Evolutionary conservation across 176 grass and related monocot species (phyloP).

Genomic region (Themeda triandra): DNA sequence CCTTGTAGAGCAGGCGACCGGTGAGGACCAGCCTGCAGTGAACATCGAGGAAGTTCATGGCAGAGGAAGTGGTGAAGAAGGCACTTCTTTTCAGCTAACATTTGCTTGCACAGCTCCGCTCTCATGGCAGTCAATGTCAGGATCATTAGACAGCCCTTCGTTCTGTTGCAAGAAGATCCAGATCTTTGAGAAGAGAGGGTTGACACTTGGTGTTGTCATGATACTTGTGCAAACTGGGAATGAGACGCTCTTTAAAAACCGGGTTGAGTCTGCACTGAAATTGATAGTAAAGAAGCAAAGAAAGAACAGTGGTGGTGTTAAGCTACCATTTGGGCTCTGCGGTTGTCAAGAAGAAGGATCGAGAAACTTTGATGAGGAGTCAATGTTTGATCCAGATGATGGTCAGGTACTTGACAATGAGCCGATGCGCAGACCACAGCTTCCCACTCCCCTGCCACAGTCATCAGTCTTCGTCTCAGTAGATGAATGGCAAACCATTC

Average conservation of each 20-base stretch:
- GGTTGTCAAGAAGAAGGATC: constrained; percentile 95
- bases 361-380: constrained; percentile 75
- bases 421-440: constrained; percentile 39
- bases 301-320: constrained; percentile 70
- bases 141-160: constrained; percentile 65
- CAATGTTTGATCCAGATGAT: constrained; percentile 77
- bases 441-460: constrained; percentile 70
- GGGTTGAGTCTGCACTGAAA: constrained; percentile 64
- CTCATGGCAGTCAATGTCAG: constrained; percentile 91
- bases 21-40: constrained; percentile 68
- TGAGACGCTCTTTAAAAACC: constrained; percentile 70
- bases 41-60: constrained; percentile 75
- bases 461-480: constrained; percentile 88
- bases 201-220: constrained; percentile 83
- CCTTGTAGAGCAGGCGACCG: constrained; percentile 71
- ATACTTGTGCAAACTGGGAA: constrained; percentile 74
- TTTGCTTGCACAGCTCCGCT: constrained; percentile 77
- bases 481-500: constrained; percentile 95
- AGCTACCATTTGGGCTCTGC: constrained; percentile 92
- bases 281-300: constrained; percentile 65
- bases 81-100: constrained; percentile 66
- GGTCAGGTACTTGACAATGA: constrained; percentile 56
- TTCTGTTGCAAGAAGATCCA: constrained; percentile 97
- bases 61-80: constrained; percentile 34
- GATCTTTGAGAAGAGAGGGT: constrained; percentile 96